These are phyloP conservation scores for Linum usitatissimum DNA, from an alignment of 345 rosid species.

Conservation along the genomic window DNA sequence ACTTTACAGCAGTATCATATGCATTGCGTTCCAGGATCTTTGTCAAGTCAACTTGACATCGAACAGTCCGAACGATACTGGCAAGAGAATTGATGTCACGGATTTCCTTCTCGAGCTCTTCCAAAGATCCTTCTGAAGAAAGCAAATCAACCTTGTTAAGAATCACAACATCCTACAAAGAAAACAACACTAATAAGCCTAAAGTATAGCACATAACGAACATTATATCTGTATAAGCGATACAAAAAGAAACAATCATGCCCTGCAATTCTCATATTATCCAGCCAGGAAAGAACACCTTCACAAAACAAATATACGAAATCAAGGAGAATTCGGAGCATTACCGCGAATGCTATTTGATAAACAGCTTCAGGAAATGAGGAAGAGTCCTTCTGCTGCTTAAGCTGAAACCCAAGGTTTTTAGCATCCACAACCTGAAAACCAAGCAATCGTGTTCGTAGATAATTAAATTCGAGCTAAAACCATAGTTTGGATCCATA, in stretches of 20 bases:
- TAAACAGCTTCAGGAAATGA: constrained; percentile 84
- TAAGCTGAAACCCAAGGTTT: constrained; percentile 71
- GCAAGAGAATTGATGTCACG: constrained; percentile 70
- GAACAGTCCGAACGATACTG: constrained; percentile 48
- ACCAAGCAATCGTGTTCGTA: constrained; percentile 10
- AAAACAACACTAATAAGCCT: constrained; percentile 15
- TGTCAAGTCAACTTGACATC: constrained; percentile 73
- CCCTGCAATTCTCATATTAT: no score
- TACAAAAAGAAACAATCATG: no score
- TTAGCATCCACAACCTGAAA: constrained; percentile 94
- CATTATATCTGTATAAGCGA: not conserved
- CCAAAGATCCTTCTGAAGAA: constrained; percentile 38
- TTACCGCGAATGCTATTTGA: constrained; percentile 92
- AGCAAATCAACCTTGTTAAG: constrained; percentile 94
- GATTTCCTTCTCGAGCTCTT: constrained; percentile 68
- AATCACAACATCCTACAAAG: constrained; percentile 67
- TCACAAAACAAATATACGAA: no score
- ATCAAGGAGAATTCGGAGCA: not conserved
- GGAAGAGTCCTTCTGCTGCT: constrained; percentile 38
- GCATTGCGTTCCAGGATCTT: constrained; percentile 57
- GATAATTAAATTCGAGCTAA: not conserved
- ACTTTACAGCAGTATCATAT: constrained; percentile 78
- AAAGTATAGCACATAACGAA: not conserved
- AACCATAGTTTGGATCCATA: no score
- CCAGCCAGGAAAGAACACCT: not conserved